Evolutionary conservation across 2,329 filamentous ascomycete genomes (phyloP), one percentile per base, ranked within the genome.

Genomic region (Thelonectria discophora): DNA sequence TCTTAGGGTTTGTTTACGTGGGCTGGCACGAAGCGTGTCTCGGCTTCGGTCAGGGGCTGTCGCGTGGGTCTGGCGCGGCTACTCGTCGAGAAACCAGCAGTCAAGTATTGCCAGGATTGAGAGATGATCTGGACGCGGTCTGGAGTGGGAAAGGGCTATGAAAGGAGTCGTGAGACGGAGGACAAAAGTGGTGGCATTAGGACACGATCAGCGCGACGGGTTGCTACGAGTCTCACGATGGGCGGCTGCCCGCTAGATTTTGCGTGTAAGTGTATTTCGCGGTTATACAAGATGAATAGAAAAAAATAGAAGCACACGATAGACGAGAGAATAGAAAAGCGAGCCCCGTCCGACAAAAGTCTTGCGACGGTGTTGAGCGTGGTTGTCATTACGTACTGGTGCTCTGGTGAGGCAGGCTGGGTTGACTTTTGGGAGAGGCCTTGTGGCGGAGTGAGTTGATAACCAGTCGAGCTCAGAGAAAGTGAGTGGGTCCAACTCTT

Each of bases 1-100:
- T 40, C 30, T 65, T 69, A 68, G 66, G 69, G 68, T 72, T 66
- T 70, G 63, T 72, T 71, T 64, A 68, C 67, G 53, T 62, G 62
- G 61, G 55, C 60, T 51, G 55, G 57, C 55, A 64, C 58, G 62
- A 60, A 67, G 54, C 62, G 53, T 68, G 67, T 64, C 69, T 69
- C 55, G 58, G 60, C 58, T 59, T 60, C 63, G 58, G 65, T 45
- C 62, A 72, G 63, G 63, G 62, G 60, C 51, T 30, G 24, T 71
- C 51, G 49, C 69, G 65, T 72, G 68, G 66, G 67, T 61, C 65
- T 48, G 11, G 18, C 27, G 17, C 6, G 39, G n/a, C 15, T 63
- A 12, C 34, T 54, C 42, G 53, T 42, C 46, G 47, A 52, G 50
- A 45, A 46, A 37, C 8, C 34, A 7, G 21, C 34, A 37, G 37